phyloP scores from a whole-genome alignment of 2,329 filamentous ascomycete genomes.

The Magnaporthiopsis poae region DNA sequence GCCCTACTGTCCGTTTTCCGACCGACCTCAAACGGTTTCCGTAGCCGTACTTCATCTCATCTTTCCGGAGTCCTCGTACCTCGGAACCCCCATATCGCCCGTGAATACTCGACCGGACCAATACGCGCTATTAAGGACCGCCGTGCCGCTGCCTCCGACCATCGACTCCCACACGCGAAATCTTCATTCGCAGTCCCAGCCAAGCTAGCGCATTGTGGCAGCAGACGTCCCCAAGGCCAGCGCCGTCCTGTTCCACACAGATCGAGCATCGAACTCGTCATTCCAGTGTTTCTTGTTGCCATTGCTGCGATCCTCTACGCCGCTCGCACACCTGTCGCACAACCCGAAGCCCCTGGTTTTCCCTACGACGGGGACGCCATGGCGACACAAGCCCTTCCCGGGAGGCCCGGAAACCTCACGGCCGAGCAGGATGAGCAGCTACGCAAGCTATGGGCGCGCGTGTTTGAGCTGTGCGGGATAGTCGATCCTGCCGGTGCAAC shows the following conservation, averaged over 20 bases:
- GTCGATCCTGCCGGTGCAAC: conserved; percentile 23
- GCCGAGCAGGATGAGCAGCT: conserved; percentile 79
- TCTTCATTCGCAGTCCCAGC: not conserved
- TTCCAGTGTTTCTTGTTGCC: not conserved
- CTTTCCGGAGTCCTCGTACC: not conserved
- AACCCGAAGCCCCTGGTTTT: not conserved
- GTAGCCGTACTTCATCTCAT: not conserved
- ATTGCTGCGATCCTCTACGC: not conserved
- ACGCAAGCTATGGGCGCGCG: conserved; percentile 71
- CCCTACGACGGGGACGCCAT: not conserved
- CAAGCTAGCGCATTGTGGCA: not conserved
- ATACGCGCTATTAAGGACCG: not conserved
- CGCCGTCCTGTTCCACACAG: not conserved
- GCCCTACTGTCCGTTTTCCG: not conserved
- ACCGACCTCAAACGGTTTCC: conserved; percentile 1
- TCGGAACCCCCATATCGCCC: not conserved
- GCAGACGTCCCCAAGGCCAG: not conserved
- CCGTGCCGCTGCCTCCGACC: not conserved
- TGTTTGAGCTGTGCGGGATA: conserved; percentile 68
- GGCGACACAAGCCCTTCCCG: conserved; percentile 41
- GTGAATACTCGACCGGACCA: not conserved
- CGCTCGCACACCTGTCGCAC: not conserved
- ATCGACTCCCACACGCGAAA: not conserved
- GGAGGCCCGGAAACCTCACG: conserved; percentile 80
- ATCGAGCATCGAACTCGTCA: not conserved